Evolutionary conservation across 768 basidiomycete species (phyloP).

Genomic region (Cystofilobasidium capitatum): DNA sequence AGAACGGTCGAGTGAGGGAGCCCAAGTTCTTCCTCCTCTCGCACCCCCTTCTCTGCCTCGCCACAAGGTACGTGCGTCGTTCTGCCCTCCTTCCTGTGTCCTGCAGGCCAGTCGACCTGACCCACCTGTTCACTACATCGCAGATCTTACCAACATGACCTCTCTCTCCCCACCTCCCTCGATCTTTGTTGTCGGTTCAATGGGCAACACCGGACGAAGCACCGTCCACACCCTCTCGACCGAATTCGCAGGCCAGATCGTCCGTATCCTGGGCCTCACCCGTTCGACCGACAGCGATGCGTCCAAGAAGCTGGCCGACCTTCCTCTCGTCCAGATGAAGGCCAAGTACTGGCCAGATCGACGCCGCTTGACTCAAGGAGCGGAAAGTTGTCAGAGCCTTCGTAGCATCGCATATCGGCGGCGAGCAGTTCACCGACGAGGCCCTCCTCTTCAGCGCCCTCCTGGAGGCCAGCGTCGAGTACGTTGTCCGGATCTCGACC

Average conservation of each 20-base stretch:
- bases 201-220: slow-evolving; percentile 29
- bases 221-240: slow-evolving; percentile 23
- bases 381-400: slow-evolving; percentile 25
- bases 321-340: slow-evolving; percentile 20
- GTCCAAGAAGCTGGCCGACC: slow-evolving; percentile 24
- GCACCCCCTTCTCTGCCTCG: too few species aligned
- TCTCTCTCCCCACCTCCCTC: slow-evolving; percentile 14
- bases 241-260: background rate
- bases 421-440: slow-evolving; percentile 29
- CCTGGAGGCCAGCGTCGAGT: slow-evolving; percentile 27
- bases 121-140: too few species aligned
- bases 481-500: slow-evolving; percentile 29
- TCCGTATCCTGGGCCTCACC: slow-evolving; percentile 28
- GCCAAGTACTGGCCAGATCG: slow-evolving; percentile 22
- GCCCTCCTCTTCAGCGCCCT: slow-evolving; percentile 17
- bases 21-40: too few species aligned
- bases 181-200: slow-evolving; percentile 30
- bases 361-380: slow-evolving; percentile 25
- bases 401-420: slow-evolving; percentile 26
- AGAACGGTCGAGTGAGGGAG: too few species aligned
- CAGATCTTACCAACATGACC: background rate
- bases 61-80: too few species aligned
- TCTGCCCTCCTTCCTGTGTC: too few species aligned
- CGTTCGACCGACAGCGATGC: slow-evolving; percentile 1
- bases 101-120: too few species aligned